phyloP scores from a whole-genome alignment of 2,329 filamentous ascomycete genomes.

The Aspergillus niger region DNA sequence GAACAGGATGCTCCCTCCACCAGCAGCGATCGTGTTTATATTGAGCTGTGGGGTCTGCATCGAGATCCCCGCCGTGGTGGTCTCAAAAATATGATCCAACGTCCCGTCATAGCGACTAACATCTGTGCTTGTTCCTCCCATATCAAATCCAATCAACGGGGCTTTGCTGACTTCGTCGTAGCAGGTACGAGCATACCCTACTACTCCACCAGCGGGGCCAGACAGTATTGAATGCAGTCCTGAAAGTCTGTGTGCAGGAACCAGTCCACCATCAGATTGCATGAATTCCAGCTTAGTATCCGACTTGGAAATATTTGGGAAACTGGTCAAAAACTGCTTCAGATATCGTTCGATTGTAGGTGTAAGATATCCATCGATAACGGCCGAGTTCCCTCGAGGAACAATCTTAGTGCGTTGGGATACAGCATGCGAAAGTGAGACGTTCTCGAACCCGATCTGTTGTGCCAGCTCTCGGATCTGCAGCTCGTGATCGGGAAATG shows the following conservation, averaged over 20 bases:
- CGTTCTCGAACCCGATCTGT: slow-evolving; percentile 80
- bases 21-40: slow-evolving; percentile 90
- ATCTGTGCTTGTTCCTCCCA: slow-evolving; percentile 91
- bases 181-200: slow-evolving; percentile 85
- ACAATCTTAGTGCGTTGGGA: slow-evolving; percentile 76
- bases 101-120: slow-evolving; percentile 79
- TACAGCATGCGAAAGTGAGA: slow-evolving; percentile 75
- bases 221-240: slow-evolving; percentile 84
- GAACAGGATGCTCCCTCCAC: slow-evolving; percentile 69
- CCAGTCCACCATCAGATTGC: slow-evolving; percentile 77
- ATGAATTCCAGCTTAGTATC: slow-evolving; percentile 85
- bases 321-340: slow-evolving; percentile 73
- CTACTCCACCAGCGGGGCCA: slow-evolving; percentile 88
- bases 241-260: slow-evolving; percentile 63
- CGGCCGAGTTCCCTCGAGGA: slow-evolving; percentile 72
- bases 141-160: slow-evolving; percentile 90
- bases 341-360: slow-evolving; percentile 76
- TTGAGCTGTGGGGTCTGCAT: slow-evolving; percentile 88
- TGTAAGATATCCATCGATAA: slow-evolving; percentile 77
- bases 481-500: slow-evolving; percentile 82
- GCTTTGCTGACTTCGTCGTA: slow-evolving; percentile 63
- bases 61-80: slow-evolving; percentile 83
- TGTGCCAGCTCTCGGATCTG: slow-evolving; percentile 73
- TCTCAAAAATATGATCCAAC: slow-evolving; percentile 92
- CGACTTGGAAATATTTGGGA: slow-evolving; percentile 74